Conservation (phyloP, 192 early-diverging fungal species). For the Coemansia furcata region DNA sequence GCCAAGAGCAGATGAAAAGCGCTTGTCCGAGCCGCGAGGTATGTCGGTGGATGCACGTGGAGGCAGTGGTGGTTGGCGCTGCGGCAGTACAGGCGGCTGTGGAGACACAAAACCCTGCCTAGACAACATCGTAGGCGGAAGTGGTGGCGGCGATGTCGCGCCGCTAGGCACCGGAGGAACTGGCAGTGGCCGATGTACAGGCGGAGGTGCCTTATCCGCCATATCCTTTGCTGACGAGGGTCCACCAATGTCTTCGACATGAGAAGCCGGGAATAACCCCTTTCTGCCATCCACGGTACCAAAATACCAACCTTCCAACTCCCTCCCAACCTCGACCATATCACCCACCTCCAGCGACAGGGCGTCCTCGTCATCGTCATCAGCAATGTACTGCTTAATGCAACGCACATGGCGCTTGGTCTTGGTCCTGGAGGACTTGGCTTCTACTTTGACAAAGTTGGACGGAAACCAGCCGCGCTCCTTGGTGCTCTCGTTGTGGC, state of each 20-base stretch:
- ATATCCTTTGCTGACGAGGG: background rate
- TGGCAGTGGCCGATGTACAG: conserved; percentile 36
- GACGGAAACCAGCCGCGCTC: conserved; percentile 50
- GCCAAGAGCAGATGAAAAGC: conserved; percentile 3
- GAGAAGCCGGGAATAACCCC: conserved; percentile 54
- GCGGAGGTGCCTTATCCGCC: background rate
- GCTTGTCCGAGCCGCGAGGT: background rate
- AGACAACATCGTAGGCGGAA: background rate
- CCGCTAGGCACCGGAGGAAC: conserved; percentile 15
- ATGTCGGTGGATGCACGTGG: conserved; percentile 11
- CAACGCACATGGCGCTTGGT: conserved; percentile 27
- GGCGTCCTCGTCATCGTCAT: conserved; percentile 56
- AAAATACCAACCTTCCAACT: conserved; percentile 65
- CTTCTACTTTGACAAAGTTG: conserved; percentile 41
- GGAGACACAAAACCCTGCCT: conserved; percentile 20
- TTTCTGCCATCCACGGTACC: conserved; percentile 62
- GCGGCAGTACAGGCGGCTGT: conserved; percentile 29
- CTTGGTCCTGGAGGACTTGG: conserved; percentile 24
- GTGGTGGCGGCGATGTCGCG: conserved; percentile 13
- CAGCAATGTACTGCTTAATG: conserved; percentile 54
- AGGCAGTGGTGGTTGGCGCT: conserved; percentile 13
- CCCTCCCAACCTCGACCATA: conserved; percentile 57
- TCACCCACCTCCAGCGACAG: conserved; percentile 59
- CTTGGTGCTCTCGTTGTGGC: conserved; percentile 31
- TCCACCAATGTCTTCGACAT: background rate